Base-by-base conservation (phyloP, 768 basidiomycete species). In the Mycena albidolilacea region DNA sequence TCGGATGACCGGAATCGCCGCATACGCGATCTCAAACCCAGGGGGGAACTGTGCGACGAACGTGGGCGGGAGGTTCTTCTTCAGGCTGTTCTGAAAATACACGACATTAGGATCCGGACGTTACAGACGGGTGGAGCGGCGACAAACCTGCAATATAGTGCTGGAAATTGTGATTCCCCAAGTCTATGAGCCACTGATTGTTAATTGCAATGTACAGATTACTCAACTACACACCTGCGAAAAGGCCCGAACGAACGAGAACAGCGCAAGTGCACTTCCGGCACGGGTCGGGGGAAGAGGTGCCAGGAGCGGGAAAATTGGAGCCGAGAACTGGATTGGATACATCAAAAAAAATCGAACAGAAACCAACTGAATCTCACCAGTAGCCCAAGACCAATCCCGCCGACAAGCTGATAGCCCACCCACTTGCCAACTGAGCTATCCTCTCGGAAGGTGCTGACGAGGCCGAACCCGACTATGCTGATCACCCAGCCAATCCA, bases 301-400 rank as follows among this genome's bases (percentile, higher is more conserved):
- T 0, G 87, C 84, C 15, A 84, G 81, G n/a, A 86, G 77, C 0
- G 86, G 81, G 64, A 85, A 87, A 43, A 81, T 79, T 0, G 73
- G 81, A 44, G 73, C 52, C 9, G 21, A 14, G 30, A 72, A 75
- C 73, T 23, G 23, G 23, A 23, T 23, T 23, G 23, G 23, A 23
- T 23, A 23, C 23, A 23, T 23, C 23, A 23, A 23, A 23, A 23
- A 23, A 23, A 23, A 23, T 23, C 23, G 23, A 23, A 23, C 23
- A 23, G 23, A 23, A 23, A 23, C 23, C 23, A 23, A 23, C 2
- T 74, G 7, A 10, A 30, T 7, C 72, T 7, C 21, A 70, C 68
- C 0, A 74, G 19, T 0, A 54, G 15, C 5, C 69, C 73, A 2
- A 63, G n/a, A 6, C 73, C 73, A 1, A 63, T 11, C 3, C 69